These are phyloP conservation scores for Lophiostoma macrostomum DNA, from an alignment of 495 filamentous ascomycete genomes.

Conservation along the genomic window DNA sequence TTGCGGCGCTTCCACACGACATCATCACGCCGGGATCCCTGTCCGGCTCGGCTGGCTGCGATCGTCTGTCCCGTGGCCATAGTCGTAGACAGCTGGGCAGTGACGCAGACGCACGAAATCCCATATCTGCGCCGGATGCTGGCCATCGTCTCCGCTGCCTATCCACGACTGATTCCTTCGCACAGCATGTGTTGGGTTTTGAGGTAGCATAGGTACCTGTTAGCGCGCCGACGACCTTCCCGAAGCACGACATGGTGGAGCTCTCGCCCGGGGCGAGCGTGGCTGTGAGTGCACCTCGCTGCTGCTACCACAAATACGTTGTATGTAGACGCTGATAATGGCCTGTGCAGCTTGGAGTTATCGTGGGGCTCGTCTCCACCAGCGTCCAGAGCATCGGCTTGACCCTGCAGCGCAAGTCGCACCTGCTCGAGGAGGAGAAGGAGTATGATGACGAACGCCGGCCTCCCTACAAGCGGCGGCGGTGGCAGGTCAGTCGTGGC, in stretches of 20 bases:
- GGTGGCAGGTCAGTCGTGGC: conserved; percentile 73
- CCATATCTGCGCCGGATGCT: conserved; percentile 16
- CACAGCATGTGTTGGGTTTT: conserved; percentile 22
- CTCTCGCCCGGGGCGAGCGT: conserved; percentile 84
- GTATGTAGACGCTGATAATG: background rate
- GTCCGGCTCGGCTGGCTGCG: conserved; percentile 23
- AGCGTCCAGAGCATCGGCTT: conserved; percentile 92
- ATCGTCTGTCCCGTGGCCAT: conserved; percentile 15
- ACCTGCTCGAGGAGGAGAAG: conserved; percentile 96
- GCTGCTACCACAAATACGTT: background rate
- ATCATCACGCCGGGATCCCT: conserved; percentile 32
- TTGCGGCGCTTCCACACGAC: conserved; percentile 22
- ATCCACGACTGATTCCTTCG: conserved; percentile 1
- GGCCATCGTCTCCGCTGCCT: background rate
- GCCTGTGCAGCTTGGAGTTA: conserved; percentile 69
- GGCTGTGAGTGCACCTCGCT: conserved; percentile 56
- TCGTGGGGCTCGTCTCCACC: conserved; percentile 89
- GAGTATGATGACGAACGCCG: conserved; percentile 70
- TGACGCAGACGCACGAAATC: background rate
- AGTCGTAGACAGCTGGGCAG: background rate
- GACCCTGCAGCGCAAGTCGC: conserved; percentile 97
- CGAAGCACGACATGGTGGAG: conserved; percentile 74
- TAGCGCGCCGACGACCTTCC: conserved; percentile 5
- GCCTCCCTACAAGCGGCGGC: conserved; percentile 82
- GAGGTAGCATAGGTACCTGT: conserved; percentile 24